Percentiles rank a stretch among this genome's conserved stretches.
Evolutionary conservation across 371 early-diverging fungal species (phyloP).

Genomic region (Syncephalastrum racemosum): DNA sequence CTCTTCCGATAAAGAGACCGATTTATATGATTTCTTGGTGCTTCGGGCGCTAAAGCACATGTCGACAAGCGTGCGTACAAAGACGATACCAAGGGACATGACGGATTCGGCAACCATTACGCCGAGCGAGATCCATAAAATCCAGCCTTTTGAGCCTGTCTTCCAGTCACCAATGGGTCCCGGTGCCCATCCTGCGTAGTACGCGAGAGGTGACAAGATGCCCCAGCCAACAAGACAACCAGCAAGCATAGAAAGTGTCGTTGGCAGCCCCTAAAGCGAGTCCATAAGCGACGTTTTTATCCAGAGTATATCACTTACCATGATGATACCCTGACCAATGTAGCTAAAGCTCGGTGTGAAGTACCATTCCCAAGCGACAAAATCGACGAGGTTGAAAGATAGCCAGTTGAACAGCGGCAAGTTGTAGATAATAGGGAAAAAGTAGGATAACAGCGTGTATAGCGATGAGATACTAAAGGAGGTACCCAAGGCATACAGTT

Average conservation of each 20-base stretch:
- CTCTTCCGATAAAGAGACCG: background rate
- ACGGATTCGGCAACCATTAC: conserved; percentile 83
- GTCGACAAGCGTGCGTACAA: conserved; percentile 31
- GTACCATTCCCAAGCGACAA: conserved; percentile 71
- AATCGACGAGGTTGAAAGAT: conserved; percentile 39
- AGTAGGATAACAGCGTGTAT: conserved; percentile 68
- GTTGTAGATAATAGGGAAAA: conserved; percentile 58
- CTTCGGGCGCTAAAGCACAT: too few relatives aligned
- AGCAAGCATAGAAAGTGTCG: conserved; percentile 69
- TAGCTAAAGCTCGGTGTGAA: conserved; percentile 78
- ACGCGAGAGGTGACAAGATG: conserved; percentile 70
- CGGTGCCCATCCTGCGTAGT: conserved; percentile 72
- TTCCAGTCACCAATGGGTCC: conserved; percentile 76
- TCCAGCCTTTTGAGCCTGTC: conserved; percentile 78
- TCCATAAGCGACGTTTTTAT: background rate
- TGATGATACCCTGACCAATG: conserved; percentile 83
- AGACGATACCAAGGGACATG: conserved; percentile 62
- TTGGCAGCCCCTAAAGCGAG: conserved; percentile 59
- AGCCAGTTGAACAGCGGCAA: conserved; percentile 72
- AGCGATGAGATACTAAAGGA: conserved; percentile 63
- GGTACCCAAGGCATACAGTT: conserved; percentile 50
- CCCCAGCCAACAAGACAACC: conserved; percentile 84
- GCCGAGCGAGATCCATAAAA: conserved; percentile 81
- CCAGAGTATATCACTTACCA: conserved; percentile 39
- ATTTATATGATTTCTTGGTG: too few relatives aligned